Conservation (phyloP, 2,329 filamentous ascomycete species). For the Beauveria medogensis region DNA sequence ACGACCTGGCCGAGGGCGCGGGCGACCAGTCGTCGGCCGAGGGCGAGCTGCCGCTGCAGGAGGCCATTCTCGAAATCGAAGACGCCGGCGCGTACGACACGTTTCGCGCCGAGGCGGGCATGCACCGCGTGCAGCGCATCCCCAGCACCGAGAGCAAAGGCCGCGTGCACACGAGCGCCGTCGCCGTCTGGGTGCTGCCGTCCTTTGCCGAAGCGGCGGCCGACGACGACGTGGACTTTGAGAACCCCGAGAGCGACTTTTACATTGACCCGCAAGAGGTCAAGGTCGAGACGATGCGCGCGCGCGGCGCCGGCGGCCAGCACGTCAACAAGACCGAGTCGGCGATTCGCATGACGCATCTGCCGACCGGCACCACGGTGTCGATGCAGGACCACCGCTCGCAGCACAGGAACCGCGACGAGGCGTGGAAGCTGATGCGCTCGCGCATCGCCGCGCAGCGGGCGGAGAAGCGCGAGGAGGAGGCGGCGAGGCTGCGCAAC, state of each 20-base stretch:
- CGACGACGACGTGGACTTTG: slow-evolving; percentile 51
- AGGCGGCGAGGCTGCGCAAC: slow-evolving; percentile 64
- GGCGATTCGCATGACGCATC: slow-evolving; percentile 84
- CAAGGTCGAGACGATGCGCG: slow-evolving; percentile 78
- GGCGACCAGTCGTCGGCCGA: slow-evolving; percentile 43
- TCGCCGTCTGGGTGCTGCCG: slow-evolving; percentile 85
- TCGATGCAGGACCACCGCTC: slow-evolving; percentile 89
- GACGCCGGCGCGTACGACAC: slow-evolving; percentile 69
- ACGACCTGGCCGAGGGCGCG: slow-evolving; percentile 64
- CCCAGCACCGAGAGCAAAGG: slow-evolving; percentile 87
- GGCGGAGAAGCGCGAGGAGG: slow-evolving; percentile 76
- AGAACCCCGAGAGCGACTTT: slow-evolving; percentile 85
- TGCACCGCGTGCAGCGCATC: slow-evolving; percentile 90
- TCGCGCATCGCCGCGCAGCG: slow-evolving; percentile 72
- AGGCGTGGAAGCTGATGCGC: slow-evolving; percentile 78
- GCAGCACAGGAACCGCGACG: slow-evolving; percentile 80
- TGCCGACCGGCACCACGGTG: slow-evolving; percentile 78
- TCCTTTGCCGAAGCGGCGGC: slow-evolving; percentile 56
- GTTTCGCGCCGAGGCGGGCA: slow-evolving; percentile 81
- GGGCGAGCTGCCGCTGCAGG: slow-evolving; percentile 64
- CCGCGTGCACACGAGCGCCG: slow-evolving; percentile 86
- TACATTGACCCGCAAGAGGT: slow-evolving; percentile 83
- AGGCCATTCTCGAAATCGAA: slow-evolving; percentile 80
- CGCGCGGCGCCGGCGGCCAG: slow-evolving; percentile 86
- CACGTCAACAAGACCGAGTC: slow-evolving; percentile 99